A percentile compares a stretch with the other conserved stretches of the same genome.
Conservation (phyloP, 75 land plant genomes). For the Larix kaempferi region DNA sequence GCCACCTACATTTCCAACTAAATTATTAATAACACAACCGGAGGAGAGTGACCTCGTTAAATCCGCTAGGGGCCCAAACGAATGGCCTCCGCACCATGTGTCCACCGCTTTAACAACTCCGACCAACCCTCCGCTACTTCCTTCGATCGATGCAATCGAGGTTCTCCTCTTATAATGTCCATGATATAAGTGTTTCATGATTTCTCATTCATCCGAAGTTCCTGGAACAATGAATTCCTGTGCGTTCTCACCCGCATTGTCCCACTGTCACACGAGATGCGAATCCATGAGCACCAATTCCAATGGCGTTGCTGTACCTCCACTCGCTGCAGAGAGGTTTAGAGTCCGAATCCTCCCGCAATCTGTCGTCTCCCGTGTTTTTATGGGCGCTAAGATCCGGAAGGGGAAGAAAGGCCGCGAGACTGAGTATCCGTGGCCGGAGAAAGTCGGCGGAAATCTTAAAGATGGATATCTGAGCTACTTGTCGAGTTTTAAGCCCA, state of each 20-base stretch:
- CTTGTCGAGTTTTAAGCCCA: conserved; percentile 73
- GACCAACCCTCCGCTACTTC: neutral
- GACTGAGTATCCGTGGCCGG: conserved; percentile 78
- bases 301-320: no score
- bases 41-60: neutral
- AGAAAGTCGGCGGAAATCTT: conserved; percentile 32
- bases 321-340: neutral
- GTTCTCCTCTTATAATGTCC: neutral
- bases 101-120: neutral
- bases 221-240: neutral
- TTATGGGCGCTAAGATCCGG: conserved; percentile 28
- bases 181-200: neutral
- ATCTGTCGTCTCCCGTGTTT: neutral
- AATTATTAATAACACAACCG: neutral
- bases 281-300: neutral
- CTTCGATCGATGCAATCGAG: neutral
- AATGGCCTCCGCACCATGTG: neutral
- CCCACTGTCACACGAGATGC: neutral
- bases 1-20: neutral
- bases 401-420: conserved; percentile 32
- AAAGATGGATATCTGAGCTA: conserved; percentile 36
- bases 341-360: neutral
- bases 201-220: neutral
- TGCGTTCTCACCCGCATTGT: neutral
- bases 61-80: neutral